A percentile compares a stretch with the other conserved stretches of the same genome.
These are phyloP conservation scores for Blastobotrys capitulatus DNA, from an alignment of 1,139 yeast species.

Conservation along the genomic window DNA sequence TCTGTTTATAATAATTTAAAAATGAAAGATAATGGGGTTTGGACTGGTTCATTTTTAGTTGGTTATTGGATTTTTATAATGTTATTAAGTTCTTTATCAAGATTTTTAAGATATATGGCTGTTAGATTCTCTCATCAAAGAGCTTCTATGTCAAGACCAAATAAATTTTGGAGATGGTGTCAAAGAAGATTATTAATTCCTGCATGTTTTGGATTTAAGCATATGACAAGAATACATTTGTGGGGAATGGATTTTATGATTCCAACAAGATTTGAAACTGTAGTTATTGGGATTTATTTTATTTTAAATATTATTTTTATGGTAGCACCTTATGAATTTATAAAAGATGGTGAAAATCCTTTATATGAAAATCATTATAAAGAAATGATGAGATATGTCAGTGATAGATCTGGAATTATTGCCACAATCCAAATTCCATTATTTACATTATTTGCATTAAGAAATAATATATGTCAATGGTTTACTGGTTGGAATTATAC, in stretches of 20 bases:
- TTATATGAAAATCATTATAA: constrained; percentile 36
- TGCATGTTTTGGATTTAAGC: constrained; percentile 31
- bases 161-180: constrained; percentile 18
- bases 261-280: constrained; percentile 62
- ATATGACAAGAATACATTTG: constrained; percentile 25
- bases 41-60: constrained; percentile 33
- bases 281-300: constrained; percentile 45
- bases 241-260: constrained; percentile 31
- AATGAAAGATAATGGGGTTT: constrained; percentile 30
- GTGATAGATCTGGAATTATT: constrained; percentile 57
- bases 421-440: constrained; percentile 54
- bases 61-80: constrained; percentile 34
- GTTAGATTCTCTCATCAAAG: constrained; percentile 26
- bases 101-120: constrained; percentile 19
- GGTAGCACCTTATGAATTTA: constrained; percentile 41
- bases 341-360: constrained; percentile 27
- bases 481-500: constrained; percentile 60
- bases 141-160: constrained; percentile 24
- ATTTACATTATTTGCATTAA: constrained; percentile 51
- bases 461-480: constrained; percentile 54
- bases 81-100: constrained; percentile 16
- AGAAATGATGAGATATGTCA: constrained; percentile 44
- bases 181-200: constrained; percentile 30
- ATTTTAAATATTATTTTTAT: constrained; percentile 41
- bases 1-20: constrained; percentile 24